Conservation (phyloP, 345 rosid genomes). For the Stellera chamaejasme region DNA sequence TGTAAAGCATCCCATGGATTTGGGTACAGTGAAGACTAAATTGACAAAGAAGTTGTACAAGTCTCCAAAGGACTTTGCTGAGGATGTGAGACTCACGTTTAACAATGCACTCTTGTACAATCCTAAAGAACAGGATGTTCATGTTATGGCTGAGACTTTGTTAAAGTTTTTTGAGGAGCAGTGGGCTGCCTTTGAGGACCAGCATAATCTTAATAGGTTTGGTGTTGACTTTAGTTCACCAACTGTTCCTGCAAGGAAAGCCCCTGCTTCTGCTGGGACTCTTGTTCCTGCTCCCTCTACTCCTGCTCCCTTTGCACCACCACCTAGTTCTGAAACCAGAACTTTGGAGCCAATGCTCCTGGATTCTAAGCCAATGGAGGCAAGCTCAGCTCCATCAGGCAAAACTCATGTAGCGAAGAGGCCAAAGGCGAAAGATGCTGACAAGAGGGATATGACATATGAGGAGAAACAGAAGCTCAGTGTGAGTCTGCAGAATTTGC, state of each 20-base stretch:
- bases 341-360: slow-evolving; percentile 28
- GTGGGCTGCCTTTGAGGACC: slow-evolving; percentile 44
- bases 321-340: slow-evolving; percentile 16
- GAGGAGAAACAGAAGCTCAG: slow-evolving; percentile 84
- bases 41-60: slow-evolving; percentile 56
- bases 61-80: slow-evolving; percentile 66
- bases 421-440: slow-evolving; percentile 31
- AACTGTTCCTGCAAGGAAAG: slow-evolving; percentile 21
- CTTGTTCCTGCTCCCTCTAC: slow-evolving; percentile 3
- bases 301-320: slow-evolving; percentile 12
- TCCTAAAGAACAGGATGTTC: slow-evolving; percentile 78
- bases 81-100: slow-evolving; percentile 82
- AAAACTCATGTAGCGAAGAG: slow-evolving; percentile 29
- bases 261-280: slow-evolving; percentile 14
- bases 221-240: slow-evolving; percentile 20
- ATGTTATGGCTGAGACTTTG: slow-evolving; percentile 62
- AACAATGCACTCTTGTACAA: slow-evolving; percentile 78
- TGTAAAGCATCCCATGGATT: slow-evolving; percentile 87
- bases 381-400: slow-evolving; percentile 16
- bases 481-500: slow-evolving; percentile 57
- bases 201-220: slow-evolving; percentile 23
- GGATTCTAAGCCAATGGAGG: slow-evolving; percentile 21
- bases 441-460: slow-evolving; percentile 55
- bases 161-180: slow-evolving; percentile 53
- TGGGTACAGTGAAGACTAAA: slow-evolving; percentile 72